Evolutionary conservation across 768 basidiomycete species (phyloP).

Genomic region (Suillus bovinus): DNA sequence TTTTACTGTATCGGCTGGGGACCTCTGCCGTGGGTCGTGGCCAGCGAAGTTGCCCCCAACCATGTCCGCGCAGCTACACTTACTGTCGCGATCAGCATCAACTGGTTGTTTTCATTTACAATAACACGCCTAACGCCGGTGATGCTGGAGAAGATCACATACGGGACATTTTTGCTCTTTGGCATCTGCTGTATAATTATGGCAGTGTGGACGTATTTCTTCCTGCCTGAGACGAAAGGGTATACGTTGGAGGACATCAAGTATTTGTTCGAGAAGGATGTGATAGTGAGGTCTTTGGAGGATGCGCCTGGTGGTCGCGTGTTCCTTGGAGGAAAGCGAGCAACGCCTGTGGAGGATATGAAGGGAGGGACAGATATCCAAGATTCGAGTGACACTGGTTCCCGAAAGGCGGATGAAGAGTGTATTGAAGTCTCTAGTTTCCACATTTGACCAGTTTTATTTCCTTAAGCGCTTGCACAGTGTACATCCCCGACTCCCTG

Average conservation of each 20-base stretch:
- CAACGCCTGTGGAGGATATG: constrained; percentile 17
- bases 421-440: not conserved
- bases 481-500: not conserved
- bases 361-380: constrained; percentile 3
- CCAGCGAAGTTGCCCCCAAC: constrained; percentile 39
- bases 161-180: constrained; percentile 45
- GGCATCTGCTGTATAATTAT: constrained; percentile 43
- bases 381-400: not conserved
- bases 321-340: constrained; percentile 31
- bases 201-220: constrained; percentile 44
- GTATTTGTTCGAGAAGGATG: constrained; percentile 42
- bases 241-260: constrained; percentile 48
- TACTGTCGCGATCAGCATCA: constrained; percentile 39
- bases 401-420: constrained; percentile 1
- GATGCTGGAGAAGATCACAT: constrained; percentile 35
- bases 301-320: constrained; percentile 43
- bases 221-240: constrained; percentile 49
- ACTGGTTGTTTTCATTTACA: constrained; percentile 49
- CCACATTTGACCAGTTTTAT: not conserved
- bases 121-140: constrained; percentile 47
- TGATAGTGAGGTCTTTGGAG: constrained; percentile 36
- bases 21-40: constrained; percentile 36
- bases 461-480: not conserved
- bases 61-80: constrained; percentile 42
- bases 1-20: constrained; percentile 47